Base-by-base conservation (phyloP, 768 basidiomycete species). In the Naganishia friedmannii region DNA sequence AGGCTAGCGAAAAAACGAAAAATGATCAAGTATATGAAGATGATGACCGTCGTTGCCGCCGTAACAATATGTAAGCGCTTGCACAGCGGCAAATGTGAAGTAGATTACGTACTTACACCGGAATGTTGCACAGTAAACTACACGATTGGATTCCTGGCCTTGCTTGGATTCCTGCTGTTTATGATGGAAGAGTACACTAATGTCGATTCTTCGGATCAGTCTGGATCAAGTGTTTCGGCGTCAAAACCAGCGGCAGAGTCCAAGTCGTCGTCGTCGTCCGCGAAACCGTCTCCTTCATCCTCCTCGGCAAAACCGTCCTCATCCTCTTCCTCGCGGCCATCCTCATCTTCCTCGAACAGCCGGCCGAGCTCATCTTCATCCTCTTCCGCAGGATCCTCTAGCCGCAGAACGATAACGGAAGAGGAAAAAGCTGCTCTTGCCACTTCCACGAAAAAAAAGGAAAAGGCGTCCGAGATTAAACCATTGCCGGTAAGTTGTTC, bases 391-490 rank as follows among this genome's bases (percentile, higher is more conserved):
- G 23, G 39, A 23, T 63, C 60, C 26, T 63, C 60, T 12, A 42
- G 12, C 13, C 37, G 60, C 29, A 37, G 60, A 37, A 63, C 60
- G 23, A 42, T 63, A 10, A 63, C 60, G 10, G 42, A 63, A 28
- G 60, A 63, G 7, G 60, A 63, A 19, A 63, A 63, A 45, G 60
- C 60, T 26, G 60, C 60, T 12, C 60, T 63, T 26, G 42, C 60
- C 0, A 63, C 60, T 9, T 63, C 60, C 23, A 42, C 28, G 15
- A 63, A 17, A n/a, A n/a, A 26, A 19, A 63, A 63, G 23, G 60
- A 37, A 23, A 58, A 63, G n/a, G 60, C 37, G 6, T 31, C 37
- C 15, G 48, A 51, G 26, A 29, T 45, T 17, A 26, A 45, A 63
- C 60, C 60, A 4, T 29, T 63, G 26, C 60, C 60, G n/a, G 60